Base-by-base conservation (phyloP, 345 rosid genomes). In the Erodium maritimum region DNA sequence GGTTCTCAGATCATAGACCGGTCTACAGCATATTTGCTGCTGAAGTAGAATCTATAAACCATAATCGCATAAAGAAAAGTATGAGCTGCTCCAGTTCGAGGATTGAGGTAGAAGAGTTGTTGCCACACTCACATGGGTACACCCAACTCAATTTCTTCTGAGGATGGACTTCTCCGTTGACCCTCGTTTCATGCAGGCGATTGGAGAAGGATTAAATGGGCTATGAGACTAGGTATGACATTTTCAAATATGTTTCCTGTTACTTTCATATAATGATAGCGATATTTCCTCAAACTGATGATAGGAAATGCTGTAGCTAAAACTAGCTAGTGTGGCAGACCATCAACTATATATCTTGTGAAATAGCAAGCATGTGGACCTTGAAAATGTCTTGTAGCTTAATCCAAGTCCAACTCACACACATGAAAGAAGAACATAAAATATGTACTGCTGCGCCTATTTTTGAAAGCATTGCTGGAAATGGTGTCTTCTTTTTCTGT, bases 1-100 rank as follows among this genome's bases (percentile, higher is more conserved):
- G 82, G 68, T 94, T 94, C 82, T 94, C 99, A 8, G 99, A 94
- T 73, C 99, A 94, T 54, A 83, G 99, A 61, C 99, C 97, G 29
- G 99, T 94, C 37, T 90, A 82, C 65, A 78, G 97, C 70, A 56
- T 87, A 55, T 94, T 94, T 67, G 65, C 62, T 5, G 97, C 88
- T 13, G 97, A 87, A 79, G 84, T 94, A 59, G 99, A 90, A 77
- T 87, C 89, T 0, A 74, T 82, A 13, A 73, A 72, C 65, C 78
- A 73, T 34, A 61, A 73, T 50, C 76, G 71, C 61, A 74, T 85
- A 56, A 84, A 76, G 82, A 90, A 85, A 79, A 85, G 76, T 77
- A 76, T 65, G 73, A 87, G 82, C 65, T 82, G 80, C 64, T 69
- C 90, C 64, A 79, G 82, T 61, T 77, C 95, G 25, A 80, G 96